Evolutionary conservation across 257 asterid genomes (phyloP), one percentile per base, ranked within the genome.

Genomic region (Lycium ferocissimum): DNA sequence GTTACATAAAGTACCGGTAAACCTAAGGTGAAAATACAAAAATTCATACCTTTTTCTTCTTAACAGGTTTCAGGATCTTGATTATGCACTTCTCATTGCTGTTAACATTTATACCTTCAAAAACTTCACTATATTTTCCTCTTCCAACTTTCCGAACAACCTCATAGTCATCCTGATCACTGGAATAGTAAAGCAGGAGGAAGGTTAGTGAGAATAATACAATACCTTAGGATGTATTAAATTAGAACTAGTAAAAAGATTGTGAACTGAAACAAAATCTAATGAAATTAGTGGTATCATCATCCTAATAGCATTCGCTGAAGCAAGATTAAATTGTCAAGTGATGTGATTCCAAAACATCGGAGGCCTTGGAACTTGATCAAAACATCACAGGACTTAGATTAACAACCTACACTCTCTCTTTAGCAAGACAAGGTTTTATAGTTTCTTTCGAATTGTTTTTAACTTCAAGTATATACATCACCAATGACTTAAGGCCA

Each of bases 91-190:
- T 87, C 54, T 95, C 99, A 51, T 95, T 94, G 92, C 78, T 92
- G 91, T 92, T 90, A 79, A 95, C 94, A 90, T 94, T 94, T 86
- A 95, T 84, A 43, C 99, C 99, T 91, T 94, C 99, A 89, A 95
- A 95, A 62, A 95, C 99, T 90, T 95, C 99, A 85, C 99, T 95
- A 89, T 95, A 95, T 85, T 95, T 95, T 56, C 99, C 99, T 90
- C 98, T 94, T 85, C 99, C 99, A 65, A 95, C 99, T 90, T 94
- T 94, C 58, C 99, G 96, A 85, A 95, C 97, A 66, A 95, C 95
- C 90, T 95, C 99, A 81, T 95, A 95, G 69, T 94, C 97, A 88
- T 95, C 98, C 88, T 95, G 98, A 81, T 92, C 97, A 13, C 99
- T 95, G 92, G 76, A 84, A 88, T 59, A 78, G n/a, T 54, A 86